Evolutionary conservation across 176 grass and related monocot genomes (phyloP), one percentile per base, ranked within the genome.

Genomic region (Pontederia crassipes): DNA sequence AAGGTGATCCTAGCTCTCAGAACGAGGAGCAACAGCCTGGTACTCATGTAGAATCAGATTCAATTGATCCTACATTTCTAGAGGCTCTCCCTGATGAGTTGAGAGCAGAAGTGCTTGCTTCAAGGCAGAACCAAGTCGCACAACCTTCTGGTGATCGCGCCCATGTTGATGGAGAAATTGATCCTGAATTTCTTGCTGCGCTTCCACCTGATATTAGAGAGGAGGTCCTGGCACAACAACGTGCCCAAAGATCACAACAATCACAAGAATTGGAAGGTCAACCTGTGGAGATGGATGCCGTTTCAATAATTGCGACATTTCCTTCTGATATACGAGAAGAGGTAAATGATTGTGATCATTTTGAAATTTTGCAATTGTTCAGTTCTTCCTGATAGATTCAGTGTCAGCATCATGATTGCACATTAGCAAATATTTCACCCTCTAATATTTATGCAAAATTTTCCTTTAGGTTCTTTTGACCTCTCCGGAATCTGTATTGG

Each of bases 101-200:
- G 65, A 75, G 88, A 54, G 88, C 88, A 59, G 94, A 98, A 78
- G 88, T 98, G 49, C 81, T 98, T 81, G 88, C 84, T 66, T 92
- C 94, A 71, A 84, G 85, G 59, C 94, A 98, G 76, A 89, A 98
- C 82, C 88, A 98, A 73, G 94, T 78, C 27, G 70, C 71, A 52
- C 88, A 88, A 18, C 55, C 84, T 73, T 98, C 85, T 67, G 74
- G 59, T 70, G 94, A 98, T 59, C 88, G 65, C 55, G 64, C 79
- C 70, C 88, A 98, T 52, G 78, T 61, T 74, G 88, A 93, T 72
- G 85, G 65, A 8, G 93, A 98, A 57, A 98, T 98, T 74, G 93
- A 98, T 86, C 94, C 94, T 71, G 94, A 98, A 73, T 98, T 98
- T 74, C 84, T 98, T 64, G 94, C 94, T 81, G 94, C 94, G 10